phyloP scores from a whole-genome alignment of 78 protist genomes.

The Dictyostelium firmibasis region DNA sequence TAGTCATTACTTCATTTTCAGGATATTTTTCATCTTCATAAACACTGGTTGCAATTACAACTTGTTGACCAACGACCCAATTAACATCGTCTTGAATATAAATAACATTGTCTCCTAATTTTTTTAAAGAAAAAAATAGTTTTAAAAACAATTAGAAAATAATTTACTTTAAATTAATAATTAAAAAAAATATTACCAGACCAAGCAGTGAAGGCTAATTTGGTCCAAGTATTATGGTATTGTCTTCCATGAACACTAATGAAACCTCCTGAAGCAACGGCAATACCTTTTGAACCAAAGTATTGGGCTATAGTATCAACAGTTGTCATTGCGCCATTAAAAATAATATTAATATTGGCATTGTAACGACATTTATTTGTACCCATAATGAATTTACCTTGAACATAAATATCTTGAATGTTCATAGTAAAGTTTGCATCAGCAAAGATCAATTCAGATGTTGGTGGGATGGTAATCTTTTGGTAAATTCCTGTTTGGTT shows the following conservation, averaged over 20 bases:
- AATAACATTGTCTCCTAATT: slow-evolving; percentile 27
- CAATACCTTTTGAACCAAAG: slow-evolving; percentile 61
- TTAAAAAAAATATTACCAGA: neutral
- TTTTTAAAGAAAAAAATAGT: too few species aligned
- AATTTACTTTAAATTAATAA: too few species aligned
- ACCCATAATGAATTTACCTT: slow-evolving; percentile 29
- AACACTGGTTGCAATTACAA: slow-evolving; percentile 79
- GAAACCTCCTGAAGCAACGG: slow-evolving; percentile 17
- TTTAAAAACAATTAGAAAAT: too few species aligned
- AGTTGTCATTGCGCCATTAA: slow-evolving; percentile 29
- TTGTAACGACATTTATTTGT: slow-evolving; percentile 25
- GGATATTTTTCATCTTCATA: slow-evolving; percentile 16
- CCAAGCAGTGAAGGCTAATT: slow-evolving; percentile 50
- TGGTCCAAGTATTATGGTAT: slow-evolving; percentile 80
- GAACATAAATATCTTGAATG: slow-evolving; percentile 2
- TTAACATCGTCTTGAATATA: slow-evolving; percentile 5
- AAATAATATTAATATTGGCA: slow-evolving; percentile 26
- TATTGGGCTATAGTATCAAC: slow-evolving; percentile 15
- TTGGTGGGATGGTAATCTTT: slow-evolving; percentile 26
- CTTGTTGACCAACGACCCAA: neutral
- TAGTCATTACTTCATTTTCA: slow-evolving; percentile 82
- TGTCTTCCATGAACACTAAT: slow-evolving; percentile 65
- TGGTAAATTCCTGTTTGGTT: slow-evolving; percentile 6
- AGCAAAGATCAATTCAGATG: slow-evolving; percentile 23
- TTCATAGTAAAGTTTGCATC: slow-evolving; percentile 24